A percentile compares a stretch with the other conserved stretches of the same genome.
Conservation (phyloP, 2,329 filamentous ascomycete species). For the Sporothrix euskadiensis region DNA sequence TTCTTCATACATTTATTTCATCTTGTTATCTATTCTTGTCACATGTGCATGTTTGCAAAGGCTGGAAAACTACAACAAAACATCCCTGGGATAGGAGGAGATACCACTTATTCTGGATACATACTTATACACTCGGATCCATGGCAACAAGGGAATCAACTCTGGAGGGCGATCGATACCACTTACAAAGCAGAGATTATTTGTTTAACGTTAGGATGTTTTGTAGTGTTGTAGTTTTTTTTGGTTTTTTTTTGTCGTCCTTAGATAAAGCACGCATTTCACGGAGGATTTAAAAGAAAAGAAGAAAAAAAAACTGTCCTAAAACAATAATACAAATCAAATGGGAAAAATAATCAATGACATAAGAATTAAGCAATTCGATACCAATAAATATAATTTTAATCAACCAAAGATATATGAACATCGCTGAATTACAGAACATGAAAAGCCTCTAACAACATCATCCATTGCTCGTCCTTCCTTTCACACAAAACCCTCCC, state of each 20-base stretch:
- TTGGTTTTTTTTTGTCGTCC: too few species aligned
- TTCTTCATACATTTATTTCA: background rate
- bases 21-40: constrained; percentile 6
- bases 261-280: too few species aligned
- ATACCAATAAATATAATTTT: background rate
- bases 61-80: background rate
- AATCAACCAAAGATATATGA: background rate
- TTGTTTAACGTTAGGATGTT: too few species aligned
- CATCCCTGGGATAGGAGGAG: background rate
- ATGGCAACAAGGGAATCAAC: background rate
- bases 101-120: constrained; percentile 7
- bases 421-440: background rate
- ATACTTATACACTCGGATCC: background rate
- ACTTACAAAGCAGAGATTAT: background rate
- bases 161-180: background rate
- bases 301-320: too few species aligned
- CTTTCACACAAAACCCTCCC: background rate
- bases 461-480: background rate
- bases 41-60: background rate
- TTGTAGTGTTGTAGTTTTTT: too few species aligned
- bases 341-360: background rate
- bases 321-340: background rate
- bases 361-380: background rate
- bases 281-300: background rate
- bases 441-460: background rate